These are phyloP conservation scores for Sinapis alba DNA, from an alignment of 441 rosid genomes.

Conservation along the genomic window DNA sequence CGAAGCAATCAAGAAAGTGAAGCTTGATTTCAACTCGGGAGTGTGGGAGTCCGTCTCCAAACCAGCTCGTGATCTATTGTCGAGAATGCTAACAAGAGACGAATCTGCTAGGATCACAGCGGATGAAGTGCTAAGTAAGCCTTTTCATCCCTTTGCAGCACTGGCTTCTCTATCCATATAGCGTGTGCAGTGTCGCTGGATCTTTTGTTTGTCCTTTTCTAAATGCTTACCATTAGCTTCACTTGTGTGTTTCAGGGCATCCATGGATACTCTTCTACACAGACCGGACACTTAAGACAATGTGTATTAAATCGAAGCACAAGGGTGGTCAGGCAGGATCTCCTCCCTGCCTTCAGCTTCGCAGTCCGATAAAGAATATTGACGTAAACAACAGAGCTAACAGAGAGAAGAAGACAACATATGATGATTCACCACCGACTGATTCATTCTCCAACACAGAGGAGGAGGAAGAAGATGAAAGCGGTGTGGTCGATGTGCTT, in stretches of 20 bases:
- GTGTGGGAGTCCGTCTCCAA: slow-evolving; percentile 79
- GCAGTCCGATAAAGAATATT: slow-evolving; percentile 34
- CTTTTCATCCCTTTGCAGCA: slow-evolving; percentile 2
- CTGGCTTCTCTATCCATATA: background rate
- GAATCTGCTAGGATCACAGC: slow-evolving; percentile 85
- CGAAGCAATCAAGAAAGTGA: slow-evolving; percentile 78
- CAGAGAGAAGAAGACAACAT: slow-evolving; percentile 31
- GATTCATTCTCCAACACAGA: slow-evolving; percentile 51
- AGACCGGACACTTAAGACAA: slow-evolving; percentile 64
- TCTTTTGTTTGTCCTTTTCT: slow-evolving; percentile 7
- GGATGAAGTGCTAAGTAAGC: slow-evolving; percentile 91
- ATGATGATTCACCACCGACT: slow-evolving; percentile 30
- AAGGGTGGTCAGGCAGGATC: slow-evolving; percentile 59
- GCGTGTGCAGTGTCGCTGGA: background rate
- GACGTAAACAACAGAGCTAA: slow-evolving; percentile 33
- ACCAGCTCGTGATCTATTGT: slow-evolving; percentile 83
- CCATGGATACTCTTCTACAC: slow-evolving; percentile 94
- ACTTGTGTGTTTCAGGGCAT: slow-evolving; percentile 59
- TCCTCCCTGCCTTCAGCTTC: slow-evolving; percentile 36
- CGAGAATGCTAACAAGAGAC: slow-evolving; percentile 90
- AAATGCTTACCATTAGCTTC: background rate
- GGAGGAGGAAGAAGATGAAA: slow-evolving; percentile 73
- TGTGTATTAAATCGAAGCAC: slow-evolving; percentile 61
- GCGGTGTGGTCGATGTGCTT: slow-evolving; percentile 76
- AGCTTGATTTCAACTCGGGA: slow-evolving; percentile 82